phyloP scores from a whole-genome alignment of 495 filamentous ascomycete species.

The Trichocladium antarcticum region DNA sequence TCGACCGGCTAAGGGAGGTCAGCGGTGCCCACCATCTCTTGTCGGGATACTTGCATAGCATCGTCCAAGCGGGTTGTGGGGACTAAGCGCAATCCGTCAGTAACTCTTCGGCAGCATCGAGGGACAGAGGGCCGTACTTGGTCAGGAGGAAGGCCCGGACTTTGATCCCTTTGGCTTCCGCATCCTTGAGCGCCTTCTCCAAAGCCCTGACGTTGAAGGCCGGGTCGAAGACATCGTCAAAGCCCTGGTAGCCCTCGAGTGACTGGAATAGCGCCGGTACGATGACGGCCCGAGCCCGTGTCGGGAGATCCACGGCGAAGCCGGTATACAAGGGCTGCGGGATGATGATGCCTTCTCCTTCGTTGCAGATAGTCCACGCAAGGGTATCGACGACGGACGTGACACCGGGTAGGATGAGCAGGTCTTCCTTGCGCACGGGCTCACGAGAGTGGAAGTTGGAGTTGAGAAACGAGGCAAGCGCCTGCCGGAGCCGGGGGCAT shows the following conservation, averaged over 20 bases:
- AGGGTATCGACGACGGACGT: constrained; percentile 22
- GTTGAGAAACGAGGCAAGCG: constrained; percentile 23
- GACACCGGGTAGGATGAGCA: constrained; percentile 21
- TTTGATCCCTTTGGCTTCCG: constrained; percentile 14
- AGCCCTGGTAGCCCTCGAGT: constrained; percentile 28
- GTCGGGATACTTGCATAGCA: constrained; percentile 16
- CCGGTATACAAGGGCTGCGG: constrained; percentile 23
- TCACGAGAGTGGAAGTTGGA: constrained; percentile 13
- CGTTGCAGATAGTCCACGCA: constrained; percentile 22
- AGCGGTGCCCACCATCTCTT: background rate
- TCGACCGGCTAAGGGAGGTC: constrained; percentile 5
- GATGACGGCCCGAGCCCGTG: constrained; percentile 22
- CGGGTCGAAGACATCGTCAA: constrained; percentile 32
- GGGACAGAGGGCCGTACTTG: constrained; percentile 12
- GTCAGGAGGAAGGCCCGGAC: constrained; percentile 25
- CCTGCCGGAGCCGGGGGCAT: constrained; percentile 17
- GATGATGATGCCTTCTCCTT: constrained; percentile 25
- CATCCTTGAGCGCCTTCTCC: constrained; percentile 28
- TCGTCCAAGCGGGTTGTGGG: constrained; percentile 20
- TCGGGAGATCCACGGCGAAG: constrained; percentile 13
- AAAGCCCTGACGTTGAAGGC: constrained; percentile 1
- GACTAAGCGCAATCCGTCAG: constrained; percentile 14
- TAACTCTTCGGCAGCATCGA: constrained; percentile 24
- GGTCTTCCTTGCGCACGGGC: constrained; percentile 12
- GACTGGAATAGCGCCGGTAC: constrained; percentile 33